Conservation (phyloP, 73 alveolate species). For the Paramecium caudatum region DNA sequence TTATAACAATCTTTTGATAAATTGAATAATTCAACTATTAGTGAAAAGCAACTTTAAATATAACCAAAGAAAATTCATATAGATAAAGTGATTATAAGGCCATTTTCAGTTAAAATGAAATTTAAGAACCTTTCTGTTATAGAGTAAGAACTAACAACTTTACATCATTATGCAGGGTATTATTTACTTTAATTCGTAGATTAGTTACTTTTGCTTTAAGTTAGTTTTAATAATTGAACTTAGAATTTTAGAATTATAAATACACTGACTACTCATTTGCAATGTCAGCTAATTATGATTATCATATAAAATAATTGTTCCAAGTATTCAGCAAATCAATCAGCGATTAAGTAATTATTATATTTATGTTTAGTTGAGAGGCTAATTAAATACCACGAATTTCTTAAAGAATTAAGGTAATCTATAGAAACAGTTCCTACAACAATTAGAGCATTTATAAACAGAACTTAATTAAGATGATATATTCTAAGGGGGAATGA, state of each 20-base stretch:
- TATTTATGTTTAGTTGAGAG: background rate
- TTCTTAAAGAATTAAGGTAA: conserved; percentile 59
- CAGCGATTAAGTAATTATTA: background rate
- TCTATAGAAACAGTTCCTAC: background rate
- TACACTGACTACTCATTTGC: background rate
- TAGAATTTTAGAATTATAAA: conserved; percentile 7
- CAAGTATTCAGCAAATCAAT: background rate
- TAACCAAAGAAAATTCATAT: conserved; percentile 52
- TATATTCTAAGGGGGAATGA: background rate
- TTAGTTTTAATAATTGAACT: background rate
- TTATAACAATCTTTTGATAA: conserved; percentile 11
- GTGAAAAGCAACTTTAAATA: background rate
- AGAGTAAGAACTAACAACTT: conserved; percentile 16
- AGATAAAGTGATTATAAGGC: conserved; percentile 21
- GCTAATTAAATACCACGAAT: background rate
- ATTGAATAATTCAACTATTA: conserved; percentile 26
- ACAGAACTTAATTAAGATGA: conserved; percentile 24
- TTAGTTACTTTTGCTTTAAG: background rate
- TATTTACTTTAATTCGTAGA: background rate
- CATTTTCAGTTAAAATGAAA: background rate
- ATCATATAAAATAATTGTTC: background rate
- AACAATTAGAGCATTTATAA: background rate
- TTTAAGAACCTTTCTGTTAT: conserved; percentile 15
- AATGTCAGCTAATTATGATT: conserved; percentile 23
- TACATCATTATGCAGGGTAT: conserved; percentile 61